Base-by-base conservation (phyloP, 805 yeast genomes). In the Kuraishia capsulata region DNA sequence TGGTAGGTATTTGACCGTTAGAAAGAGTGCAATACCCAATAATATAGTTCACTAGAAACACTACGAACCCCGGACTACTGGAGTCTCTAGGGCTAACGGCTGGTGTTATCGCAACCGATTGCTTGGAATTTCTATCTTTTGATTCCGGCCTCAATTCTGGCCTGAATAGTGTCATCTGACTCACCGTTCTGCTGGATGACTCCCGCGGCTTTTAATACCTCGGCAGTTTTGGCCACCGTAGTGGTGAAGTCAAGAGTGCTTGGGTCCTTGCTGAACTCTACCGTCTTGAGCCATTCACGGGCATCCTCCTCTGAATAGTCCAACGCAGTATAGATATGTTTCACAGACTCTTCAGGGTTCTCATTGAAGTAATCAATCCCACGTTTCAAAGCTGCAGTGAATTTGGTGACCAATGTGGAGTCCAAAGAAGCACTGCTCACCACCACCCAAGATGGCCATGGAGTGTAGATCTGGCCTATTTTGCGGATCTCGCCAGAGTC, bases 401-500 rank as follows among this genome's bases (percentile, higher is more conserved):
- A 80, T 2, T 47, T 48, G 3, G 42, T 39, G 31, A 69, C 47
- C 16, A 53, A 47, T n/a, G 52, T 48, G 4, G 44, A 21, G 5
- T 53, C 56, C 26, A 67, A 47, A n/a, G 61, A 63, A 13, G 61
- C 51, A 38, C 69, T 58, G 4, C 76, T 76, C 17, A 77, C 75
- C 36, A 87, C 69, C 13, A 86, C 89, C 96, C 96, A 88, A 2
- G 95, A 83, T 9, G 96, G 90, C 97, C 97, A 88, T 16, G 97
- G 97, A 1, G 97, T 88, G 60, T 82, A 84, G 41, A 88, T 87
- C 46, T 83, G 85, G 13, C 95, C 97, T 43, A 88, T 78, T 47
- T 73, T 66, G 60, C 82, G 85, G 60, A 89, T 79, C 50, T 87
- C 96, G 17, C 75, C 71, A 39, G 62, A 70, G 51, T 85, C 96